A percentile compares a stretch with the other conserved stretches of the same genome.
phyloP scores from a whole-genome alignment of 2,329 filamentous ascomycete genomes.

The Penicillium sp. region DNA sequence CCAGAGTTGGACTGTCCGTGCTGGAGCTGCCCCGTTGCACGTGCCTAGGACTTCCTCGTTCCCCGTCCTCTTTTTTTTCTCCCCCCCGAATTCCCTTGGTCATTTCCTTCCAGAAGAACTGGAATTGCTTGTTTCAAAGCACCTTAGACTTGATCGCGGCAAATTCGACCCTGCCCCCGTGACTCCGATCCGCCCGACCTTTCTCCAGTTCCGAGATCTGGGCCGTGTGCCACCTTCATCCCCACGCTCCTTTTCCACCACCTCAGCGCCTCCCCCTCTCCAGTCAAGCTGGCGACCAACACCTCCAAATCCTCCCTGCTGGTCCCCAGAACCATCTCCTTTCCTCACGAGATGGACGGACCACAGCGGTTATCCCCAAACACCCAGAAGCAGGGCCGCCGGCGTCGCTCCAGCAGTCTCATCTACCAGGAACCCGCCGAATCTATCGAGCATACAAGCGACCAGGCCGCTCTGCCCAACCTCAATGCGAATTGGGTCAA shows the following conservation, averaged over 20 bases:
- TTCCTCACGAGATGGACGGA: constrained; percentile 77
- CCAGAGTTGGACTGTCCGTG: background rate
- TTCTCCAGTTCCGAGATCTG: constrained; percentile 21
- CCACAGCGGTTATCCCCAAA: constrained; percentile 55
- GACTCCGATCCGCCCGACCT: constrained; percentile 20
- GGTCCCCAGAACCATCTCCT: constrained; percentile 85
- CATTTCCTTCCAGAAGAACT: background rate
- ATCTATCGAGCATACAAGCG: constrained; percentile 95
- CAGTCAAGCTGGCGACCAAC: constrained; percentile 33
- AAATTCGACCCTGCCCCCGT: constrained; percentile 5
- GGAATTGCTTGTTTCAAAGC: too few species aligned
- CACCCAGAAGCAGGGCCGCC: constrained; percentile 67
- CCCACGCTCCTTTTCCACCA: constrained; percentile 27
- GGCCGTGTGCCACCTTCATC: constrained; percentile 27
- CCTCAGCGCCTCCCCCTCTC: constrained; percentile 20
- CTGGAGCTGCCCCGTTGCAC: background rate
- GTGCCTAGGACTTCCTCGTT: background rate
- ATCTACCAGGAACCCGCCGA: constrained; percentile 97
- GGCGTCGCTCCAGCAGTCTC: constrained; percentile 95
- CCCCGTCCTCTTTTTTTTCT: background rate
- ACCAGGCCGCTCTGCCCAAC: constrained; percentile 92
- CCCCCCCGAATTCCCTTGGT: background rate
- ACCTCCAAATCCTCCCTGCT: constrained; percentile 94
- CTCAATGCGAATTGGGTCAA: constrained; percentile 99
- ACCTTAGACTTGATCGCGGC: background rate